Evolutionary conservation across 2,329 filamentous ascomycete species (phyloP).

Genomic region (Trichoderma sp.): DNA sequence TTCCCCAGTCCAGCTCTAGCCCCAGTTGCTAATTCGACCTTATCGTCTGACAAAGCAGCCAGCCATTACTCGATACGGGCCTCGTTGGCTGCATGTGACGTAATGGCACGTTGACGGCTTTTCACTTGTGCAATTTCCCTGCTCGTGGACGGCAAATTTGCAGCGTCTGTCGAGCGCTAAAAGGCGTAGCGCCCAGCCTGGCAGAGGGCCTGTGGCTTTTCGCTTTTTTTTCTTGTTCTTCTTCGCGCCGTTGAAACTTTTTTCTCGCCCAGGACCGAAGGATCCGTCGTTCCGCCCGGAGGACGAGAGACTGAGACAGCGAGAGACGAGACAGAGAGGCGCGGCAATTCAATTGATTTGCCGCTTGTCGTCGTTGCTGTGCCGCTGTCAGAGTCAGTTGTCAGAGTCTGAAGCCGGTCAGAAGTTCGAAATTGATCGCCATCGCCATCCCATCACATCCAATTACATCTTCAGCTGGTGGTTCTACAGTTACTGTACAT

Average conservation of each 20-base stretch:
- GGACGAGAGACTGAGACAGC: not conserved
- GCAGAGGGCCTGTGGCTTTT: not conserved
- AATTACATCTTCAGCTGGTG: no score
- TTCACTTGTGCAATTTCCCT: no score
- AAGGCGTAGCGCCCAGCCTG: not conserved
- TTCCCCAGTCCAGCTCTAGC: not conserved
- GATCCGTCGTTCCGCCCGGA: conserved; percentile 6
- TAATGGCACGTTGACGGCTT: not conserved
- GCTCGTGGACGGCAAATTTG: not conserved
- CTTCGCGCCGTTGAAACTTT: not conserved
- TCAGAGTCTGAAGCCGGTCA: not conserved
- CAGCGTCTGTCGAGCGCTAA: not conserved
- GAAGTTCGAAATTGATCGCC: not conserved
- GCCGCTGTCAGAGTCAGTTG: not conserved
- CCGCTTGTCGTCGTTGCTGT: not conserved
- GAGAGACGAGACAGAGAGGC: not conserved
- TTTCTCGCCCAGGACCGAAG: conserved; percentile 8
- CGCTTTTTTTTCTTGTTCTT: not conserved
- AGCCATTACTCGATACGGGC: not conserved
- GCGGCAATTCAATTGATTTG: not conserved
- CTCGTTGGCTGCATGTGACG: not conserved
- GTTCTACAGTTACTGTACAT: no score
- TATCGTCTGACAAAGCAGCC: conserved; percentile 7
- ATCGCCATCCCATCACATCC: not conserved
- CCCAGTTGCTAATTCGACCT: not conserved